Evolutionary conservation across 2,329 filamentous ascomycete genomes (phyloP).

Genomic region (Metarhizium anisopliae): DNA sequence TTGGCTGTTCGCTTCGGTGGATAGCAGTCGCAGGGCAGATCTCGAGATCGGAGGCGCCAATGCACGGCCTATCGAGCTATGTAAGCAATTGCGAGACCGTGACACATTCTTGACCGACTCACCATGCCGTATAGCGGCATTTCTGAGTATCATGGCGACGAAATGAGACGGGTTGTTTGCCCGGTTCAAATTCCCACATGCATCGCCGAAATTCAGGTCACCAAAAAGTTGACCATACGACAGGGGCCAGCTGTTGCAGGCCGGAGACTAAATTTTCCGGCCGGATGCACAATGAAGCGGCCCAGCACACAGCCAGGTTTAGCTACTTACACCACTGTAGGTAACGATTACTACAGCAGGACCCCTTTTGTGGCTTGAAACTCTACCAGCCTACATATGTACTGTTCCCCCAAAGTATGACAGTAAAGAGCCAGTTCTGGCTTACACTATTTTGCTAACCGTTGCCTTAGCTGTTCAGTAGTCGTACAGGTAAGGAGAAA

Average conservation of each 20-base stretch:
- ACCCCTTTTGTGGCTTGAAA: too few species aligned
- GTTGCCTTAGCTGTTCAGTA: too few species aligned
- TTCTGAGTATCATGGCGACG: constrained; percentile 47
- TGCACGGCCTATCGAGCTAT: constrained; percentile 27
- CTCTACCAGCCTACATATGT: too few species aligned
- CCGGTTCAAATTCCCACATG: background rate
- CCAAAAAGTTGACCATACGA: background rate
- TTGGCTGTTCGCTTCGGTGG: constrained; percentile 18
- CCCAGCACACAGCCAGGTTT: too few species aligned
- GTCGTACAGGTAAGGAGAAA: too few species aligned
- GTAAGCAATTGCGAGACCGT: background rate
- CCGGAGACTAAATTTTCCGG: constrained; percentile 12
- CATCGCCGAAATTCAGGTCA: background rate
- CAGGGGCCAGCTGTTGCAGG: background rate
- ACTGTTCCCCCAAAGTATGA: background rate
- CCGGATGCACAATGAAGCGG: constrained; percentile 9
- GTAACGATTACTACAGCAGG: too few species aligned
- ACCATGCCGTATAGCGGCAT: constrained; percentile 46
- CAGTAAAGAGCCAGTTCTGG: too few species aligned
- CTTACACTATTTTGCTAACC: too few species aligned
- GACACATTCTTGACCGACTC: constrained; percentile 17
- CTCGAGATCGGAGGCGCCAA: constrained; percentile 35
- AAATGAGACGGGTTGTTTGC: background rate
- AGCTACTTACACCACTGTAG: too few species aligned
- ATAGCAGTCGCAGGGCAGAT: constrained; percentile 22